Evolutionary conservation across 345 rosid genomes (phyloP), one percentile per base, ranked within the genome.

Genomic region (Passiflora organensis): DNA sequence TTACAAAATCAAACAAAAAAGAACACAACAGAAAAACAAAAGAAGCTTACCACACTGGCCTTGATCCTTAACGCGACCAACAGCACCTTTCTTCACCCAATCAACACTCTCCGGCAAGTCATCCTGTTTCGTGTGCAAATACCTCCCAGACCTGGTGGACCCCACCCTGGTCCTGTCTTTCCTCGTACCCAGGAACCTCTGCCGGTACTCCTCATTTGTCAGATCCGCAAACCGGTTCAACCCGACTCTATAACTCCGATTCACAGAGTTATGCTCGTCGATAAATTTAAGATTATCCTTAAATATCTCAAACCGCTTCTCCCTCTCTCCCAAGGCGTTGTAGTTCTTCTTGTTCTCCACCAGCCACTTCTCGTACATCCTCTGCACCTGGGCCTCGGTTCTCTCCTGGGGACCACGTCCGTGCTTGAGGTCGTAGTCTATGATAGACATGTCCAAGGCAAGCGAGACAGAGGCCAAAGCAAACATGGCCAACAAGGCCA

Each of bases 201-300:
- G 15, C 18, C 39, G 49, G 39, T 68, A 86, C 69, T 86, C 90
- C 19, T 74, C 84, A 39, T 79, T 78, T 36, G 76, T 75, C 62
- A 86, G 53, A 78, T 86, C 87, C 0, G 87, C 87, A 61, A 83
- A 86, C 77, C 55, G 67, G 57, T 71, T 83, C 57, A 86, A 59
- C 13, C 87, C 89, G 3, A 86, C 73, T 34, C 62, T 68, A 15
- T 83, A 86, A 10, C 63, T 59, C 28, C 72, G 73, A 43, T 68
- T 64, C 17, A 24, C 60, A 3, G 75, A 64, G 64, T 83, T 86
- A 4, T 76, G 82, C 15, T 79, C 72, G 45, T 60, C 72, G 6
- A 83, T 55, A n/a, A 77, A 82, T 58, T 57, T 75, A 36, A 81
- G 58, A 28, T 86, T 86, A 38, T 83, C 84, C 73, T 71, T 71